Base-by-base conservation (phyloP, 1,139 yeast species). In the Protomyces inouyei region DNA sequence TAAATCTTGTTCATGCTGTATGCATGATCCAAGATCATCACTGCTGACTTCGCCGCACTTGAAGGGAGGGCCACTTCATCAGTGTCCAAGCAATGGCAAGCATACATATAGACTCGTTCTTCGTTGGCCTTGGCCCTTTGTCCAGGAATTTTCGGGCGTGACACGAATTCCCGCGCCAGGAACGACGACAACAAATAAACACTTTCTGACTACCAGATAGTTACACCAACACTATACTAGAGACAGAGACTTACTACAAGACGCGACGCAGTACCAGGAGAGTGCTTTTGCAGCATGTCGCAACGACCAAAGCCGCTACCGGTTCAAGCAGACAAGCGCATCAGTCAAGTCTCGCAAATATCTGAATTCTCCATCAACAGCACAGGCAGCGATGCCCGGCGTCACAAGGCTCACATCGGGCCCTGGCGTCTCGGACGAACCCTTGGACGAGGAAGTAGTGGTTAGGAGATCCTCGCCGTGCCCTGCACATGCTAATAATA, bases 381-480 rank as follows among this genome's bases (percentile, higher is more conserved):
- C 36, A 59, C 53, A 28, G 57, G 63, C 56, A 59, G 63, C 35
- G 63, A 59, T 45, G 57, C 63, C 35, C 40, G 46, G 21, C 53
- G 63, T 37, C 63, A 59, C 45, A 59, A 59, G 36, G 57, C 56
- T 18, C 52, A 59, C 18, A 59, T 90, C 59, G 99, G 99, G 0
- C 98, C 98, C 2, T 93, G 99, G 99, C 87, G 89, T 73, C 78
- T 93, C 43, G 98, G 98, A 14, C 82, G 95, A 69, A 92, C 98
- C 2, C 78, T 93, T 57, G 99, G 99, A 28, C 82, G 95, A 67
- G 99, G 99, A 10, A 87, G 96, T 32, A 89, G 97, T 1, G 98
- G 98, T 35, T 37, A 43, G 35, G 32, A 23, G 9, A 21, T 54
- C 3, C 43, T 18, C 28, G 40, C 36, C 2, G 36, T 18, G 23